phyloP scores from a whole-genome alignment of 2,329 filamentous ascomycete species.

The Penicillium palitans region DNA sequence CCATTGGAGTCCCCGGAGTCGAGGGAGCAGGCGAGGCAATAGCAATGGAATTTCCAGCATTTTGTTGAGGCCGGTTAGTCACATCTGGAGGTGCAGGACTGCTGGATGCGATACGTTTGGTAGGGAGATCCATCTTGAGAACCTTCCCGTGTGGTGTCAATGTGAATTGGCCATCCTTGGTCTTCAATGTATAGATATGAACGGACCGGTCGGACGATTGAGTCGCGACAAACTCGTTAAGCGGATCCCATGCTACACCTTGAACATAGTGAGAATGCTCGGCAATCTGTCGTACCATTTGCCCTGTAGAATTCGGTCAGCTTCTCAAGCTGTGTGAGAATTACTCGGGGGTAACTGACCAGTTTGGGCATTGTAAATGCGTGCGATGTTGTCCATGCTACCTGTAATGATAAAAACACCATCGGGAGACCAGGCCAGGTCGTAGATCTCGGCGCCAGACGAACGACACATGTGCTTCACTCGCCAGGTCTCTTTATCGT shows the following conservation, averaged over 20 bases:
- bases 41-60: constrained; percentile 47
- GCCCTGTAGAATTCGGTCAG: constrained; percentile 46
- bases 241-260: constrained; percentile 95
- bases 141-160: constrained; percentile 76
- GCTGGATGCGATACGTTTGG: constrained; percentile 82
- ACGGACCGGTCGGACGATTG: constrained; percentile 98
- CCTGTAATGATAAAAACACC: constrained; percentile 94
- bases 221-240: constrained; percentile 97
- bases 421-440: constrained; percentile 98
- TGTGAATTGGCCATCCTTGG: constrained; percentile 93
- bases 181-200: constrained; percentile 94
- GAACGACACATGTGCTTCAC: constrained; percentile 98
- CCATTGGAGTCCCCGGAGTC: constrained; percentile 89
- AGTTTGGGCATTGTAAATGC: constrained; percentile 92
- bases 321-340: neutral
- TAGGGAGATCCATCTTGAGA: constrained; percentile 89
- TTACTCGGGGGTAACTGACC: constrained; percentile 55
- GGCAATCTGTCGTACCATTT: constrained; percentile 85
- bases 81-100: constrained; percentile 90
- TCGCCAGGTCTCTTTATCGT: constrained; percentile 96
- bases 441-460: constrained; percentile 93
- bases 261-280: constrained; percentile 99
- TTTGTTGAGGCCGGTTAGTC: constrained; percentile 34
- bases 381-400: constrained; percentile 98
- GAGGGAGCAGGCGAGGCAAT: constrained; percentile 84